Percentiles rank a stretch among this genome's conserved stretches.
Evolutionary conservation across 1,284 basidiomycete species (phyloP).

Genomic region (Vanrija pseudolonga): DNA sequence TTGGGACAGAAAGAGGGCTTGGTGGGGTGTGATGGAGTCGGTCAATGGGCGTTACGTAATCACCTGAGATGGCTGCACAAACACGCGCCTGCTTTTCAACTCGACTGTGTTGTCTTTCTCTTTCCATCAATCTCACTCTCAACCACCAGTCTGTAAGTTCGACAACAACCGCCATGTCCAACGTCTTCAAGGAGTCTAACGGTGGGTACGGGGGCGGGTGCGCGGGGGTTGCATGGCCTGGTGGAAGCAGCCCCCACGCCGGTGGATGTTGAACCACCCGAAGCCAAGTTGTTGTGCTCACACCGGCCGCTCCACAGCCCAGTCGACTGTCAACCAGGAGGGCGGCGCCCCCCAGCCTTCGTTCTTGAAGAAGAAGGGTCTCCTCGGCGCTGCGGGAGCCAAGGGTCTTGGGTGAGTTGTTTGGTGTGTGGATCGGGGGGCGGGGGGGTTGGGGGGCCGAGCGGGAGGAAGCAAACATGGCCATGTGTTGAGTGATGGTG

Average conservation of each 20-base stretch:
- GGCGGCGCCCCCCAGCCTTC: constrained; percentile 19
- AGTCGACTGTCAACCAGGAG: constrained; percentile 1
- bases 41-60: constrained; percentile 9
- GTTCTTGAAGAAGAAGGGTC: constrained; percentile 47
- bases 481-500: too few relatives aligned
- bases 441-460: background rate
- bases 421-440: background rate
- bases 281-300: too few relatives aligned
- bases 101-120: background rate
- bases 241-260: too few relatives aligned
- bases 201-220: constrained; percentile 4
- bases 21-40: background rate
- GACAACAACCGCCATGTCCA: constrained; percentile 6
- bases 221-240: too few relatives aligned
- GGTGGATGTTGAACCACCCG: too few relatives aligned
- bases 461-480: background rate
- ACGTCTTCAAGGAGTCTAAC: constrained; percentile 22
- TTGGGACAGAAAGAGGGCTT: too few relatives aligned
- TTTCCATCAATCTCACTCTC: background rate
- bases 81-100: constrained; percentile 21
- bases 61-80: background rate
- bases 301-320: too few relatives aligned
- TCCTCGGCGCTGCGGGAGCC: constrained; percentile 24
- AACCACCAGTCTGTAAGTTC: background rate
- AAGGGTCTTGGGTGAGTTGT: constrained; percentile 27